Conservation (phyloP, 2,329 filamentous ascomycete genomes). For the Cadophora malorum region DNA sequence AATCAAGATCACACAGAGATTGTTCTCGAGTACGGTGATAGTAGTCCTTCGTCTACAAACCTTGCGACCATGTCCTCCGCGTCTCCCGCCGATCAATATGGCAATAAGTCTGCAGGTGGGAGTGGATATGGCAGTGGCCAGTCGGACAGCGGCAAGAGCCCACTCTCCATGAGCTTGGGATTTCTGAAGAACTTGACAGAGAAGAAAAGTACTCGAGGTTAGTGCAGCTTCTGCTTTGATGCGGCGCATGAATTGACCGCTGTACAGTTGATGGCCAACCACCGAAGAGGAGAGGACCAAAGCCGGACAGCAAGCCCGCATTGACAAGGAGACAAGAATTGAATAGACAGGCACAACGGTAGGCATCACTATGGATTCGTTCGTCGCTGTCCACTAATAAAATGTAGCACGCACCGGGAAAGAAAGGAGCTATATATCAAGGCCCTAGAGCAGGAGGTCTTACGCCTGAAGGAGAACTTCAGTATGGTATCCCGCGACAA, state of each 20-base stretch:
- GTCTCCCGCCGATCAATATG: slow-evolving; percentile 42
- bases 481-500: slow-evolving; percentile 77
- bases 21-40: slow-evolving; percentile 20
- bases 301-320: slow-evolving; percentile 95
- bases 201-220: slow-evolving; percentile 81
- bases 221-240: slow-evolving; percentile 27
- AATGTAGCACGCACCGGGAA: slow-evolving; percentile 88
- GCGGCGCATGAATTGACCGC: slow-evolving; percentile 25
- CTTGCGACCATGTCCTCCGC: slow-evolving; percentile 38
- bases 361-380: slow-evolving; percentile 41
- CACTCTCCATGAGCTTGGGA: slow-evolving; percentile 56
- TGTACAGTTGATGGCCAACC: slow-evolving; percentile 73
- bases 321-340: slow-evolving; percentile 90
- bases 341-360: slow-evolving; percentile 96
- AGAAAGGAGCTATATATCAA: slow-evolving; percentile 97
- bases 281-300: slow-evolving; percentile 89
- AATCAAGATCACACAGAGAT: slow-evolving; percentile 28
- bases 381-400: slow-evolving; percentile 24
- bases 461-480: slow-evolving; percentile 86
- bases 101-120: slow-evolving; percentile 37
- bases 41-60: slow-evolving; percentile 21
- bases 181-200: slow-evolving; percentile 73
- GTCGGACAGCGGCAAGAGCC: slow-evolving; percentile 44
- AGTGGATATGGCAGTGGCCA: slow-evolving; percentile 44
- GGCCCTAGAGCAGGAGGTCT: slow-evolving; percentile 87